Base-by-base conservation (phyloP, 352 stramenopile genomes). In the Pythium phragmitis region DNA sequence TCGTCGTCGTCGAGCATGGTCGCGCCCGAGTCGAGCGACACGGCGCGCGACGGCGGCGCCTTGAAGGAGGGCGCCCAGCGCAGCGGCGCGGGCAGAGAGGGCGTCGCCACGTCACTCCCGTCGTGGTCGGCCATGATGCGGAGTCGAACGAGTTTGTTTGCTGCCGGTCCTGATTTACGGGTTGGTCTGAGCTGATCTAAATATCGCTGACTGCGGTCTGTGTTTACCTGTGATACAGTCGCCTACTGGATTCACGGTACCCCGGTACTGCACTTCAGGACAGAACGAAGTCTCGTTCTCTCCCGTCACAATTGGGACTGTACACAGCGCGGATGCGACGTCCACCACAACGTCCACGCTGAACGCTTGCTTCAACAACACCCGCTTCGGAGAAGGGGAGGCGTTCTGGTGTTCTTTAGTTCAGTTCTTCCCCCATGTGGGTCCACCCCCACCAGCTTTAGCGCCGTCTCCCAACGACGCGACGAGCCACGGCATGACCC, bases 11-110 rank as follows among this genome's bases (percentile, higher is more conserved):
- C 52, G 12, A 58, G 23, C 33, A 62, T 7, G 5, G 66, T 23
- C 30, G 39, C 62, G 16, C 36, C 52, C 19, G 67, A 67, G 54
- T 75, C 68, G 6, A 75, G 55, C 49, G 68, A 75, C 43, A 70
- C 53, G 14, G 68, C 62, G 19, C 68, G 68, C 46, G 55, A 8
- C 16, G 63, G 68, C 50, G 63, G 49, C 41, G 58, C 28, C 48
- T 65, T 70, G 53, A 50, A 51, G 28, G 52, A 55, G n/a, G 56
- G 48, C 28, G n/a, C 42, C 65, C 58, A 72, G 8, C 57, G 33
- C 58, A 58, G 47, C 23, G 58, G 52, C 48, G 54, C 28, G 3
- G 52, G 37, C 21, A 54, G 53, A 14, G 65, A 1, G 14, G 48
- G 14, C 26, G 26, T 14, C 11, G 21, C 14, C 23, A 28, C n/a